Base-by-base conservation (phyloP, 2,329 filamentous ascomycete species). In the Colletotrichum spinosum region DNA sequence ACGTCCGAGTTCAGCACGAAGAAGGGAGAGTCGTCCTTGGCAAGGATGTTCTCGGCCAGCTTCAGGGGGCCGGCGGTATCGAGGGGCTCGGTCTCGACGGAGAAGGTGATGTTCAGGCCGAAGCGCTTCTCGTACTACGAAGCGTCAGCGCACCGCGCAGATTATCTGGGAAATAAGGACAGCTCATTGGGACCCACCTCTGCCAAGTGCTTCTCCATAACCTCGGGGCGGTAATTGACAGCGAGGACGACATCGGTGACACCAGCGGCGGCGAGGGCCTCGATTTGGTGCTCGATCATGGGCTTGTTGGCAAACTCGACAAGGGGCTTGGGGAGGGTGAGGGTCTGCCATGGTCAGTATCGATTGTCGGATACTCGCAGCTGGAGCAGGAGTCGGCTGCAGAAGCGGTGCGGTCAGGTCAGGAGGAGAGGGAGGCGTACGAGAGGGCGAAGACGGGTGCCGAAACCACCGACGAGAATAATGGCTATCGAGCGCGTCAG, bases 261-360 rank as follows among this genome's bases (percentile, higher is more conserved):
- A 78, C 95, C 95, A 65, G 94, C 95, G 67, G 90, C 91, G 72
- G 96, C 95, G 72, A 99, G 88, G 71, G 93, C 94, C 83, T 97
- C 94, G 74, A 99, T 93, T 83, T 99, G 95, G 83, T 98, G 95
- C 76, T 97, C 87, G 80, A 99, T 98, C 95, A 99, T 99, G 78
- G 94, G 96, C 83, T 96, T 95, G 88, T 99, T 99, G 77, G 89
- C 94, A 77, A 99, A 99, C 83, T 99, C 95, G 76, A 99, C 96
- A 72, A 99, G 88, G 70, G 96, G 95, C 83, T 98, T 99, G 68
- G 95, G 95, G 71, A 97, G 92, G 55, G 96, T 97, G 77, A 99
- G 89, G 73, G 95, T 99, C 93, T 97, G 46, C 44, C 55, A 52
- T 67, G 53, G 66, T 68, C 48, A 69, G 60, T 57, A 55, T 62